Conservation (phyloP, 2,329 filamentous ascomycete genomes). For the Cercospora beticola region DNA sequence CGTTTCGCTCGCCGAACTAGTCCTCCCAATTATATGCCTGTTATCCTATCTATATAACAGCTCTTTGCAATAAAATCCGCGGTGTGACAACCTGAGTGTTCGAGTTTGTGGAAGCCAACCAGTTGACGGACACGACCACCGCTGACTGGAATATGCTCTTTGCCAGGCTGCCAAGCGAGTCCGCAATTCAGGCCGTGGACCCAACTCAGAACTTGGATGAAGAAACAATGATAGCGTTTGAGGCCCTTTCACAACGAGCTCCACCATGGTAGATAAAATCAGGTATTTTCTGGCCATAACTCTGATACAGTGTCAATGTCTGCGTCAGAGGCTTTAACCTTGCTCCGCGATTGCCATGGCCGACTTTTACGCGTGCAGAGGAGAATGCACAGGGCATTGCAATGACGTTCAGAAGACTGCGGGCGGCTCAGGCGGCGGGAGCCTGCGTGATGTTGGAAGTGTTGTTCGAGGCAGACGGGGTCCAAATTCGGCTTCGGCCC, state of each 20-base stretch:
- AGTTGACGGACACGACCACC: not conserved
- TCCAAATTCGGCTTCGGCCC: not conserved
- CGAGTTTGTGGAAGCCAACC: not conserved
- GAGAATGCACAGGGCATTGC: not conserved
- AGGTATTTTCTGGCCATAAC: not conserved
- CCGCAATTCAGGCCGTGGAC: no score
- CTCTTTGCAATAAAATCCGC: not conserved
- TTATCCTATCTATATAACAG: not conserved
- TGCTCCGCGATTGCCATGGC: not conserved
- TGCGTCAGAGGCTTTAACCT: not conserved
- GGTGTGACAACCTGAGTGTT: not conserved
- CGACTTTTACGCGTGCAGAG: no score
- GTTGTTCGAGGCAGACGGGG: not conserved
- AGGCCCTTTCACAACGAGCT: not conserved
- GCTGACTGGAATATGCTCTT: not conserved
- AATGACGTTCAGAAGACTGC: not conserved
- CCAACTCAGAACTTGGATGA: not conserved
- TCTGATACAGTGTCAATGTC: not conserved
- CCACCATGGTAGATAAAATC: not conserved
- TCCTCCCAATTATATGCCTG: not conserved
- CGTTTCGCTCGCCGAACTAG: not conserved
- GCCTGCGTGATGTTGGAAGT: not conserved
- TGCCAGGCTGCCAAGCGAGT: not conserved
- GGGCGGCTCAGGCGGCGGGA: not conserved
- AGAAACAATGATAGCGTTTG: not conserved